These are phyloP conservation scores for Oidium heveae DNA, from an alignment of 2,329 filamentous ascomycete species.

Conservation along the genomic window DNA sequence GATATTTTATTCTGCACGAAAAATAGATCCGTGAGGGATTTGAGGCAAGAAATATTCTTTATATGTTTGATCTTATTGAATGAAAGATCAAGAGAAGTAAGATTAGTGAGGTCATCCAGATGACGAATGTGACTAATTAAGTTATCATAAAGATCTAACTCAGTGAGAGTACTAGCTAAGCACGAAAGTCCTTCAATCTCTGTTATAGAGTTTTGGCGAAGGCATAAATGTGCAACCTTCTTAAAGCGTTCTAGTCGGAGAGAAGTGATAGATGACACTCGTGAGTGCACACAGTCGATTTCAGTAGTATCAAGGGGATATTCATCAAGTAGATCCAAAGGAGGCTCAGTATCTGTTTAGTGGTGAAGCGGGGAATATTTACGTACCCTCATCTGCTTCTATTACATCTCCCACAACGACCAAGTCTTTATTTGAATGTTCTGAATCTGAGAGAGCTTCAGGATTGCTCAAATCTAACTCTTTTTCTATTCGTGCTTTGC, in stretches of 20 bases:
- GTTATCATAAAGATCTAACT: slow-evolving; percentile 94
- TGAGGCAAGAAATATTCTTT: slow-evolving; percentile 60
- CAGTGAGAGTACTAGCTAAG: slow-evolving; percentile 42
- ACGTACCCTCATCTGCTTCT: slow-evolving; percentile 51
- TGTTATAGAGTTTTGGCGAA: slow-evolving; percentile 78
- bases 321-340: slow-evolving; percentile 31
- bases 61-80: slow-evolving; percentile 99
- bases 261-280: slow-evolving; percentile 51
- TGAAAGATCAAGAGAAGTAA: slow-evolving; percentile 67
- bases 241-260: slow-evolving; percentile 67
- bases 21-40: slow-evolving; percentile 57
- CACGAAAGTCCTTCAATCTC: slow-evolving; percentile 48
- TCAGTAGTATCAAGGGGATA: slow-evolving; percentile 41
- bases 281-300: slow-evolving; percentile 74
- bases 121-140: slow-evolving; percentile 68
- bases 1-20: slow-evolving; percentile 89
- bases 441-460: slow-evolving; percentile 60
- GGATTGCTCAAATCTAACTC: slow-evolving; percentile 48
- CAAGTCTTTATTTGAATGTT: slow-evolving; percentile 55
- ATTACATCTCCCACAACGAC: slow-evolving; percentile 50
- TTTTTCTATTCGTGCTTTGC: slow-evolving; percentile 52
- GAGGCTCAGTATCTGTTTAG: not conserved
- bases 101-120: slow-evolving; percentile 49
- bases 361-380: not conserved
- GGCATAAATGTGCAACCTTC: slow-evolving; percentile 51